A percentile compares a stretch with the other conserved stretches of the same genome.
phyloP scores from a whole-genome alignment of 495 filamentous ascomycete species.

The Glarea lozoyensis region DNA sequence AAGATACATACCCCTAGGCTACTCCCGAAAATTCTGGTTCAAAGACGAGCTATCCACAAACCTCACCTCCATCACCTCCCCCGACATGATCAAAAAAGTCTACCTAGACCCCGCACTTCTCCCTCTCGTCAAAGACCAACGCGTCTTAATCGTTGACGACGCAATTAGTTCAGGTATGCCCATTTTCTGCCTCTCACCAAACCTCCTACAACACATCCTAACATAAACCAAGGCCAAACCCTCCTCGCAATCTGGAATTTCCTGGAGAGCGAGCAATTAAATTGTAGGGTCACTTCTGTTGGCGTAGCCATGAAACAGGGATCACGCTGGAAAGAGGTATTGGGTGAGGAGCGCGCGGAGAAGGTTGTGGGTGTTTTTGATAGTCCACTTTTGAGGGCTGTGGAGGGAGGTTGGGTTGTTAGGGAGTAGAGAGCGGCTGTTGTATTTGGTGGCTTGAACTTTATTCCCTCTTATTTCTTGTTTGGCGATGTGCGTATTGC shows the following conservation, averaged over 20 bases:
- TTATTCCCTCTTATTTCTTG: no score
- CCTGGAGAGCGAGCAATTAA: conserved; percentile 13
- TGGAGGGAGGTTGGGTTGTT: conserved; percentile 15
- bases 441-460: no score
- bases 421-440: background rate
- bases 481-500: no score
- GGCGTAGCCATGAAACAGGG: conserved; percentile 19
- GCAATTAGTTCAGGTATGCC: conserved; percentile 11
- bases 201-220: no score
- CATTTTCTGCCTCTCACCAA: background rate
- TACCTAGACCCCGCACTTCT: conserved; percentile 18
- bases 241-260: conserved; percentile 16
- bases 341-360: conserved; percentile 6
- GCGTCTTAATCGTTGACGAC: conserved; percentile 16
- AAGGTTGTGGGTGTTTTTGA: conserved; percentile 18
- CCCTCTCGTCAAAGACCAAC: conserved; percentile 10
- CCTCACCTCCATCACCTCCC: conserved; percentile 18
- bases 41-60: conserved; percentile 9
- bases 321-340: conserved; percentile 8
- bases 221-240: conserved; percentile 9
- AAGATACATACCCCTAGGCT: conserved; percentile 17
- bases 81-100: conserved; percentile 6
- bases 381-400: conserved; percentile 11
- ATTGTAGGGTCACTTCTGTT: conserved; percentile 2
- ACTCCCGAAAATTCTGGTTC: conserved; percentile 20